Base-by-base conservation (phyloP, 352 stramenopile species). In the Phytopythium chamaehyphon region DNA sequence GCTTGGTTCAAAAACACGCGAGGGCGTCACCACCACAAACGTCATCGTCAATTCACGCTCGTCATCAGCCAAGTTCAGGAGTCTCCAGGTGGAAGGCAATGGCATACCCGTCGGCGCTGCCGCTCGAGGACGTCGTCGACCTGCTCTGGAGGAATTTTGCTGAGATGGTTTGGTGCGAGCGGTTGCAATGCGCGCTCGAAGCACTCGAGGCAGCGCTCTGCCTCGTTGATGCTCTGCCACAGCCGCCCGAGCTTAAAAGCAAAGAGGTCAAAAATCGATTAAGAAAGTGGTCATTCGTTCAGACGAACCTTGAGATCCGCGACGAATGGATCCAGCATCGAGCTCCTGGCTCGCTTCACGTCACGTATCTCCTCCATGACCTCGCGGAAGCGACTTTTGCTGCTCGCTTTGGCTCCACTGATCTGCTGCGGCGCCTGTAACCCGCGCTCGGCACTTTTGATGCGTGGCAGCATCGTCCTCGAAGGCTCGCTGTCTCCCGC, bases 251-350 rank as follows among this genome's bases (percentile, higher is more conserved):
- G 69, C 76, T 87, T 1, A 39, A 42, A 40, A 42, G 12, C 21
- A 23, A 22, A 35, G 22, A 14, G 1, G 5, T 38, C 43, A n/a
- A n/a, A 52, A 11, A 28, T 40, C n/a, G 2, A 36, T 40, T 6
- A n/a, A 40, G 6, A 9, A 31, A 8, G 18, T 28, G 3, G 6
- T 35, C 6, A 40, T 16, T 31, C 6, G 21, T 43, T 22, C 1
- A 7, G 12, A 18, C n/a, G 9, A 33, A 87, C 76, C 69, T 82
- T 81, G 15, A 85, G 44, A 40, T 87, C 83, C 2, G 69, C 73
- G 44, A 62, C 51, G 52, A 71, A 79, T 2, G 73, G 76, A 33
- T 87, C 76, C 14, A 64, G 36, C 51, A 83, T 62, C n/a, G 47
- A 39, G 21, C 64, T 63, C 12, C 66, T 57, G 16, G 63, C 66